phyloP scores from a whole-genome alignment of 2,329 filamentous ascomycete genomes.

The Cytospora schulzeri region DNA sequence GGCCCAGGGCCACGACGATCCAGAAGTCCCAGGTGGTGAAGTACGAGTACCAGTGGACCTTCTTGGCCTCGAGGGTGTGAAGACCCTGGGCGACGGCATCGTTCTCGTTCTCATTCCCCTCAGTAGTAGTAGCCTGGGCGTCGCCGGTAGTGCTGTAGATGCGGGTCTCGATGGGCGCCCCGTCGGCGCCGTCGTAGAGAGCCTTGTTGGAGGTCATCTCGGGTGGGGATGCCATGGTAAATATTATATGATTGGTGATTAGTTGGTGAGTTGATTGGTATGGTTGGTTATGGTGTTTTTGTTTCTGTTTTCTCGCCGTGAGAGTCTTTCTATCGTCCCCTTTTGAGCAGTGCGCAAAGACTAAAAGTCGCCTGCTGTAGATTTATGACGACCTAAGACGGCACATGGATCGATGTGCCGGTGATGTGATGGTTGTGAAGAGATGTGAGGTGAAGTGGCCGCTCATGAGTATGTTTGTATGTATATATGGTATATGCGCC shows the following conservation, averaged over 20 bases:
- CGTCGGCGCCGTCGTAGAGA: conserved; percentile 34
- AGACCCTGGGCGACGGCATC: conserved; percentile 54
- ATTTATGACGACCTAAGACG: conserved; percentile 43
- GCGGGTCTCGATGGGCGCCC: conserved; percentile 34
- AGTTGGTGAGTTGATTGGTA: background rate
- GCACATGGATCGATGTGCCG: conserved; percentile 49
- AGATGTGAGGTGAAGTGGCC: conserved; percentile 5
- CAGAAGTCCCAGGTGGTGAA: conserved; percentile 86
- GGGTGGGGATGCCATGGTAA: conserved; percentile 20
- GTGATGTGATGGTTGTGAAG: conserved; percentile 27
- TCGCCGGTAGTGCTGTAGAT: conserved; percentile 29
- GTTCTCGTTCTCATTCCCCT: conserved; percentile 32
- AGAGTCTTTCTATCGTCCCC: conserved; percentile 60
- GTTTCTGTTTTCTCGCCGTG: background rate
- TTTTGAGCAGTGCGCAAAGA: conserved; percentile 67
- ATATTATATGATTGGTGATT: too few relatives aligned
- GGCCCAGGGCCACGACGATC: conserved; percentile 77
- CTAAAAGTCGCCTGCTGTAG: conserved; percentile 63
- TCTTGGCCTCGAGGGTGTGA: conserved; percentile 55
- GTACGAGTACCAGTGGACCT: conserved; percentile 69
- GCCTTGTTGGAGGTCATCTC: conserved; percentile 31
- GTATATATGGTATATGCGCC: background rate
- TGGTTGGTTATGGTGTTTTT: too few relatives aligned
- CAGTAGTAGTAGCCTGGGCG: conserved; percentile 14
- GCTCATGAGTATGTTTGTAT: background rate